A percentile compares a stretch with the other conserved stretches of the same genome.
Evolutionary conservation across 1,284 basidiomycete genomes (phyloP).

Genomic region (Melampsora americana): DNA sequence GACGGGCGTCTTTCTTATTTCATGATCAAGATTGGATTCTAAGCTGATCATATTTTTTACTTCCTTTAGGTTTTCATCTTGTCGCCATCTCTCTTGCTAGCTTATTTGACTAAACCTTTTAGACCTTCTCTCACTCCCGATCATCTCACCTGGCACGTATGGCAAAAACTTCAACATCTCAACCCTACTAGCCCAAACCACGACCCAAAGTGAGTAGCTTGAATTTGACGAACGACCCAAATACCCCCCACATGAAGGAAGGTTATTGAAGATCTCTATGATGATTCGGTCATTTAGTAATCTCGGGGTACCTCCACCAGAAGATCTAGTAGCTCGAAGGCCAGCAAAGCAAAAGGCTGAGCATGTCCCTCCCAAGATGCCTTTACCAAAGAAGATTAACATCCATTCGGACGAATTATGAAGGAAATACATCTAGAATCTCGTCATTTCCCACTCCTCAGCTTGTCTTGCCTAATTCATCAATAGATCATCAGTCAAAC

Average conservation of each 20-base stretch:
- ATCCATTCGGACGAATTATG: constrained; percentile 4
- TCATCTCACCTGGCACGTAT: constrained; percentile 2
- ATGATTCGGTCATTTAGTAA: neutral
- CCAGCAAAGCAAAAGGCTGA: constrained; percentile 1
- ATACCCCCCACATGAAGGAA: no score
- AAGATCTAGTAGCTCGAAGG: constrained; percentile 3
- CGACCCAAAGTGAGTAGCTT: neutral
- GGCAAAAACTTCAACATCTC: constrained; percentile 9
- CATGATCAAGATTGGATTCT: neutral
- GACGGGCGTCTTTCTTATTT: no score
- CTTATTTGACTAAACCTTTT: neutral
- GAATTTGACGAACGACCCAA: neutral
- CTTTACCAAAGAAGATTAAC: constrained; percentile 2
- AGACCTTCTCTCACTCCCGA: neutral
- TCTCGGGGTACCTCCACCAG: neutral
- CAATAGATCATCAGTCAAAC: no score
- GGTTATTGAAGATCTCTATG: neutral
- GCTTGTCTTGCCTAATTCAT: no score
- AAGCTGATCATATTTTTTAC: neutral
- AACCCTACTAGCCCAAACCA: constrained; percentile 7
- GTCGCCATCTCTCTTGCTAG: neutral
- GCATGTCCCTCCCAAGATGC: neutral
- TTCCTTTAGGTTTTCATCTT: neutral
- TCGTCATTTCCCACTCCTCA: no score
- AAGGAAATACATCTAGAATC: neutral